Conservation (phyloP, 495 filamentous ascomycete genomes). For the Penicillium canescens region DNA sequence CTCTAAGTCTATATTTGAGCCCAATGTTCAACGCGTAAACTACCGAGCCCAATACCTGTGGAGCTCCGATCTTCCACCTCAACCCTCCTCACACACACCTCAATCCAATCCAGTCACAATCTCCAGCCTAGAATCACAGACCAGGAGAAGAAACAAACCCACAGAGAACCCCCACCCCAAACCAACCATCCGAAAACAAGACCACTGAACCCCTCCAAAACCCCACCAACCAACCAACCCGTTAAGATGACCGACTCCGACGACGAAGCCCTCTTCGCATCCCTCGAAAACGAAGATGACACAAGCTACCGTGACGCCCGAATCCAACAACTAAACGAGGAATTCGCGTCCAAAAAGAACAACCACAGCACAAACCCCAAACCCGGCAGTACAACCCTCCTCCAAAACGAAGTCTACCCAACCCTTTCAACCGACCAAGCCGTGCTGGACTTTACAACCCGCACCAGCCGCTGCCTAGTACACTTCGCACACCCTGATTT, state of each 20-base stretch:
- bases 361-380: constrained; percentile 25
- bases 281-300: constrained; percentile 65
- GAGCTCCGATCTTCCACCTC: constrained; percentile 6
- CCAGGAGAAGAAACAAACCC: neutral
- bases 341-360: constrained; percentile 51
- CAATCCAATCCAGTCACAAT: neutral
- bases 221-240: constrained; percentile 8
- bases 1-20: too few species aligned
- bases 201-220: neutral
- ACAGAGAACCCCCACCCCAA: neutral
- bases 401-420: constrained; percentile 48
- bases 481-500: constrained; percentile 81
- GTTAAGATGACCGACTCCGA: constrained; percentile 48
- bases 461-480: constrained; percentile 61
- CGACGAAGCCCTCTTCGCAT: constrained; percentile 71
- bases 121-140: constrained; percentile 1
- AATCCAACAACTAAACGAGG: constrained; percentile 69
- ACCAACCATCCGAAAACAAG: neutral
- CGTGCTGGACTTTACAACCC: constrained; percentile 69
- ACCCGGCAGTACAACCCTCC: constrained; percentile 24
- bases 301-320: constrained; percentile 67
- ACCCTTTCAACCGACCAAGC: constrained; percentile 65
- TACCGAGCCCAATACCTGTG: constrained; percentile 7
- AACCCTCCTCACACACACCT: constrained; percentile 2
- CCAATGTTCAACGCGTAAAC: neutral